Evolutionary conservation across 805 yeast genomes (phyloP).

Genomic region (Scheffersomyces stipitis): DNA sequence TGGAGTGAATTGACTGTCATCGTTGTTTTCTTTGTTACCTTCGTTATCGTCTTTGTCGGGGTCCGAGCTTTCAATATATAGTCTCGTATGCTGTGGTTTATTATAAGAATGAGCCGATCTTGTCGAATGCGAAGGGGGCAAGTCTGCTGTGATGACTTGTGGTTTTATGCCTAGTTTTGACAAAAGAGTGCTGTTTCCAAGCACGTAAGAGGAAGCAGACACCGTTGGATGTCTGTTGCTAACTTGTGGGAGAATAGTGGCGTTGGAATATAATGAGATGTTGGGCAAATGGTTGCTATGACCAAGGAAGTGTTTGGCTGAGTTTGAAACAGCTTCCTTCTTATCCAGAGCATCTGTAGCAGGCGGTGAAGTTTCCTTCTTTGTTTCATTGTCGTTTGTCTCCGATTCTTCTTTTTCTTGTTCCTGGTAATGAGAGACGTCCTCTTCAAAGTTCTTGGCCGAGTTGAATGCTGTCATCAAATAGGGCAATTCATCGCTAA

Average conservation of each 20-base stretch:
- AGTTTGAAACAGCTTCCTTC: conserved; percentile 2
- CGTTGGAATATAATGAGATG: conserved; percentile 33
- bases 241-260: conserved; percentile 23
- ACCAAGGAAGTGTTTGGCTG: conserved; percentile 17
- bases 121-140: conserved; percentile 16
- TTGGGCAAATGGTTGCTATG: conserved; percentile 32
- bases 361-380: no score
- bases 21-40: conserved; percentile 15
- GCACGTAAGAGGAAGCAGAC: conserved; percentile 31
- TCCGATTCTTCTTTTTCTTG: conserved; percentile 15
- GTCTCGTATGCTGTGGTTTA: no score
- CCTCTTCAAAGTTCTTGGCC: conserved; percentile 59
- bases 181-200: conserved; percentile 34
- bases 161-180: conserved; percentile 42
- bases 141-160: conserved; percentile 35
- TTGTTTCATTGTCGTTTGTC: neutral
- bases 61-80: neutral
- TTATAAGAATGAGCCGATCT: no score
- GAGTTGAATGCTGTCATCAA: conserved; percentile 66
- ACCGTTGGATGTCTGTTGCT: conserved; percentile 9
- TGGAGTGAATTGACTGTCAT: conserved; percentile 19
- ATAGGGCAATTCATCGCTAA: conserved; percentile 65
- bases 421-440: conserved; percentile 23
- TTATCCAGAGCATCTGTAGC: conserved; percentile 1
- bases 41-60: conserved; percentile 5